phyloP scores from a whole-genome alignment of 2,329 filamentous ascomycete genomes.

The Colletotrichum sp. region DNA sequence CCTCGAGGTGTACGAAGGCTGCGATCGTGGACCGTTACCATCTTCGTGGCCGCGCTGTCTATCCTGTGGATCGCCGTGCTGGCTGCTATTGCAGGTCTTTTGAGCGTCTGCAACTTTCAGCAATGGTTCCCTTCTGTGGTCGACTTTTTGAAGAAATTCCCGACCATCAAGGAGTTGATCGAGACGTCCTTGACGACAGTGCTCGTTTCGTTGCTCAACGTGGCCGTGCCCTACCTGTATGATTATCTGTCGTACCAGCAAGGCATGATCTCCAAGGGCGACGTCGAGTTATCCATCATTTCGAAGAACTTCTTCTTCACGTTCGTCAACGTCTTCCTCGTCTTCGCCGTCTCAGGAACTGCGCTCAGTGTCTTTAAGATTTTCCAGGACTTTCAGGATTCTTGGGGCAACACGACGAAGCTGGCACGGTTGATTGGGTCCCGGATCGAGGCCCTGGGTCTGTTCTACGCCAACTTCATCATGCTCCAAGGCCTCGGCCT shows the following conservation, averaged over 20 bases:
- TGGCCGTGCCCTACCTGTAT: constrained; percentile 92
- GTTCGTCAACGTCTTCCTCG: constrained; percentile 98
- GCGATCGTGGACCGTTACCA: constrained; percentile 83
- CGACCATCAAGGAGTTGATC: constrained; percentile 76
- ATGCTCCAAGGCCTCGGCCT: constrained; percentile 93
- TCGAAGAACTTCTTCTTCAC: constrained; percentile 99
- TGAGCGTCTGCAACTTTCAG: constrained; percentile 82
- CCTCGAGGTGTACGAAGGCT: constrained; percentile 75
- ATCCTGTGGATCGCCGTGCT: constrained; percentile 89
- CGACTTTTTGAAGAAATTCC: constrained; percentile 69
- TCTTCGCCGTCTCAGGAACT: constrained; percentile 89
- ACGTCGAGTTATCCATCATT: constrained; percentile 92
- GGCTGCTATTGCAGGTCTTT: constrained; percentile 75
- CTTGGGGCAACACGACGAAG: constrained; percentile 78
- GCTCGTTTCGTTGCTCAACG: constrained; percentile 84
- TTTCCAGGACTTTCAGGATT: constrained; percentile 72
- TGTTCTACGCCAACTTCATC: constrained; percentile 94
- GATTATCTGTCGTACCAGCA: constrained; percentile 90
- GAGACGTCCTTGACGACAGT: constrained; percentile 88
- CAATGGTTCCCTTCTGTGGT: constrained; percentile 75
- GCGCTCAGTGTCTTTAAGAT: constrained; percentile 83
- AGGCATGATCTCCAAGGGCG: constrained; percentile 93
- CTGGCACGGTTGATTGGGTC: constrained; percentile 78
- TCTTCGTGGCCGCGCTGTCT: constrained; percentile 81
- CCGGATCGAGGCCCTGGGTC: constrained; percentile 75